Evolutionary conservation across 164 flowering plant genomes (phyloP).

Genomic region (Buxus sempervirens): DNA sequence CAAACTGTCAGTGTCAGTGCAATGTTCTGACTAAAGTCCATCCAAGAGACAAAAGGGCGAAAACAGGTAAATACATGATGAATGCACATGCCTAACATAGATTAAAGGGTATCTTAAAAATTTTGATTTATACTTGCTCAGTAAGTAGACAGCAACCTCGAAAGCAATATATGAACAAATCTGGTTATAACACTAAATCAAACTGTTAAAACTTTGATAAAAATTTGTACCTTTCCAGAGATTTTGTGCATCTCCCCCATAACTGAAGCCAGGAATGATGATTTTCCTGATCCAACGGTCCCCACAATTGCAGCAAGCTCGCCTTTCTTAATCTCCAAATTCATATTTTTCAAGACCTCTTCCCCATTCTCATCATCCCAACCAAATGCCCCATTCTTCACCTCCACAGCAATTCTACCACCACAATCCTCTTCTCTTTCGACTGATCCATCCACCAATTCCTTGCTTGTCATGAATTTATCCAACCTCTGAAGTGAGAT

Average conservation of each 20-base stretch:
- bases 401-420: conserved; percentile 55
- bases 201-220: not conserved
- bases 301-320: conserved; percentile 88
- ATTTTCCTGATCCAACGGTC: conserved; percentile 93
- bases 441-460: conserved; percentile 60
- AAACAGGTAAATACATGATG: too few relatives aligned
- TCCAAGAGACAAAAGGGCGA: too few relatives aligned
- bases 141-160: too few relatives aligned
- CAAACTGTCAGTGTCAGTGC: too few relatives aligned
- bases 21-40: too few relatives aligned
- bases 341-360: conserved; percentile 45
- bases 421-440: conserved; percentile 53
- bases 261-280: conserved; percentile 76
- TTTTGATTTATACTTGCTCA: too few relatives aligned
- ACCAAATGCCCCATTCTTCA: conserved; percentile 62
- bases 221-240: conserved; percentile 70
- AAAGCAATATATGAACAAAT: too few relatives aligned
- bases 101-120: too few relatives aligned
- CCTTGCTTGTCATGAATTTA: conserved; percentile 59
- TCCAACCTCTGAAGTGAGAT: conserved; percentile 79
- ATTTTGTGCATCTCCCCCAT: conserved; percentile 95
- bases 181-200: not conserved
- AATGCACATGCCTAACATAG: too few relatives aligned
- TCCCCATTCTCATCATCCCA: conserved; percentile 80
- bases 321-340: conserved; percentile 64